Evolutionary conservation across 2,329 filamentous ascomycete genomes (phyloP).

Genomic region (Alternaria sp.): DNA sequence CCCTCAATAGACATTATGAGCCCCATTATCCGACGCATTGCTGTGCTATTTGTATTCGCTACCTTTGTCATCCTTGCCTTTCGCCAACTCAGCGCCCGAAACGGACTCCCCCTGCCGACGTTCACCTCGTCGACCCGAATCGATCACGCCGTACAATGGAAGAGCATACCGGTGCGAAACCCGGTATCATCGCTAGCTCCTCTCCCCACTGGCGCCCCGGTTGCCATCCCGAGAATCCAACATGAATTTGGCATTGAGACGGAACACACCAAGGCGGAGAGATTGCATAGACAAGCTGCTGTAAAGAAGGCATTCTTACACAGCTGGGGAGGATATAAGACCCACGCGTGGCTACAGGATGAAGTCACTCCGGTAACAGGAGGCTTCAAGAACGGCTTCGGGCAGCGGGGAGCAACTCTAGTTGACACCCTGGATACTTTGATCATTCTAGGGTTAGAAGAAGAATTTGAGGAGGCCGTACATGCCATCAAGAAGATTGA

Average conservation of each 20-base stretch:
- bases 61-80: slow-evolving; percentile 39
- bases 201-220: slow-evolving; percentile 40
- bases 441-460: slow-evolving; percentile 65
- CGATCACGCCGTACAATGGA: slow-evolving; percentile 43
- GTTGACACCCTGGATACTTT: slow-evolving; percentile 68
- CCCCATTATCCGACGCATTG: slow-evolving; percentile 37
- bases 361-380: slow-evolving; percentile 60
- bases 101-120: slow-evolving; percentile 27
- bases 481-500: slow-evolving; percentile 60
- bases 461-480: slow-evolving; percentile 64
- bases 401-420: slow-evolving; percentile 65
- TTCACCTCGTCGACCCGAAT: slow-evolving; percentile 34
- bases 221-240: slow-evolving; percentile 46
- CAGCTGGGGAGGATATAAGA: slow-evolving; percentile 59
- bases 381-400: slow-evolving; percentile 56
- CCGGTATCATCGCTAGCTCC: slow-evolving; percentile 40
- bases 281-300: slow-evolving; percentile 38
- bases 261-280: slow-evolving; percentile 38
- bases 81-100: slow-evolving; percentile 32
- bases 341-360: slow-evolving; percentile 60
- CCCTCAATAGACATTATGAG: slow-evolving; percentile 27
- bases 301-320: slow-evolving; percentile 48
- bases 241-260: slow-evolving; percentile 45
- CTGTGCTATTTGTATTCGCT: slow-evolving; percentile 33
- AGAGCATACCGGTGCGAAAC: slow-evolving; percentile 37